Base-by-base conservation (phyloP, 1,139 yeast genomes). In the Pneumocystis carinii region DNA sequence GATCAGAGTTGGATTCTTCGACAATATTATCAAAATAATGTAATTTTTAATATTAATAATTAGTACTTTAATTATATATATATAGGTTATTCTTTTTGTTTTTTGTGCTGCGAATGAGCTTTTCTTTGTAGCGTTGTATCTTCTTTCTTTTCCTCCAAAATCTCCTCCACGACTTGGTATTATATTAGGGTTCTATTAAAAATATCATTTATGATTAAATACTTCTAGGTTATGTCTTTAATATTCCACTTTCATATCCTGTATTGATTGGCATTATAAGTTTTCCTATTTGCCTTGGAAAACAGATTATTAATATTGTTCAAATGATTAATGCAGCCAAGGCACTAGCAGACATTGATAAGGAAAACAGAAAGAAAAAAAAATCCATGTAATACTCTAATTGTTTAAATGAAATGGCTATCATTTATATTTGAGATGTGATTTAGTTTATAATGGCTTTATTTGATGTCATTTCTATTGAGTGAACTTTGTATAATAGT, bases 41-140 rank as follows among this genome's bases (percentile, higher is more conserved):
- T 65, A 62, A 36, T 59, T 38, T 10, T 27, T 32, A 10, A 35
- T n/a, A 27, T 12, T 19, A 7, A 24, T 17, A 17, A n/a, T 61
- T 36, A 35, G 42, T 19, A 53, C 24, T 53, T 10, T 12, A 15
- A 14, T 15, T 36, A 2, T 15, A 19, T 39, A 6, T 32, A 19
- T 37, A n/a, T 42, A 62, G 64, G 81, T 74, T 36, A 95, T 94
- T 37, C 79, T 94, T 67, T 94, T 94, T 75, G 74, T 84, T 48
- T 92, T 92, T 66, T 94, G 99, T 75, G 88, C 94, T 55, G 85
- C 90, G 68, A 92, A 92, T 75, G 99, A 94, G 76, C 75, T 89
- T 65, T 94, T 94, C 74, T 94, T 88, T 73, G 87, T 90, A 72
- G 96, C 96, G 0, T 75, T 90, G 63, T 94, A 92, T 74, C 79